Evolutionary conservation across 2,329 filamentous ascomycete genomes (phyloP), one percentile per base, ranked within the genome.

Genomic region (Paecilomyces dactylethromorphus): DNA sequence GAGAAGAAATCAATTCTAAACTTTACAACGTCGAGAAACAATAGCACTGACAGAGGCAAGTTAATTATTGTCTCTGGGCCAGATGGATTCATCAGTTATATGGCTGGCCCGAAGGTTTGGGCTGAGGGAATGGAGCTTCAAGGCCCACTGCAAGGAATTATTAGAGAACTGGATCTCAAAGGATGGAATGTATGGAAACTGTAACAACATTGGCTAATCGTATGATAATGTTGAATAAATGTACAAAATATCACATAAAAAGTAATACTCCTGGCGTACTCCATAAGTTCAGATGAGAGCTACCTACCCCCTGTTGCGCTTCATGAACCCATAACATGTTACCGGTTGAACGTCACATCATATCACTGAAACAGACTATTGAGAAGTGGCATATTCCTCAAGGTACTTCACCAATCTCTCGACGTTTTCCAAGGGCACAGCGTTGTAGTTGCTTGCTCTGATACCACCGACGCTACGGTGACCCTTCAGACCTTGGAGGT

Each of bases 391-490:
- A 74, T 81, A 87, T 22, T 85, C 82, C 57, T 83, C 76, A 56
- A 81, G 67, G 62, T 77, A 81, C 21, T 64, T 65, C 18, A 67
- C 71, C 62, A 78, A 60, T 58, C 74, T 79, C 64, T 79, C 71
- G 10, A 78, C 76, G 54, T 74, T 77, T 54, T 74, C 72, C 58
- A 78, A 59, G 0, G 88, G 75, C 50, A 97, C 87, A 1, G 90
- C 89, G 76, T 96, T 97, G 78, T 97, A 97, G 72, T 94, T 96
- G 74, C 85, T 89, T 21, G 88, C 88, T 13, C 93, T 84, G 61
- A 97, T 92, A 29, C 92, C 92, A 15, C 91, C 90, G 1, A 97
- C 88, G 60, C 84, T 89, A 61, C 93, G 84, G 73, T 97, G 93
- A 0, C 93, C 93, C 79, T 96, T 96, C 51, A 97, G 79, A 0